Percentiles rank a stretch among this genome's conserved stretches.
Conservation (phyloP, 495 filamentous ascomycete species). For the Aspergillus funiculosus region DNA sequence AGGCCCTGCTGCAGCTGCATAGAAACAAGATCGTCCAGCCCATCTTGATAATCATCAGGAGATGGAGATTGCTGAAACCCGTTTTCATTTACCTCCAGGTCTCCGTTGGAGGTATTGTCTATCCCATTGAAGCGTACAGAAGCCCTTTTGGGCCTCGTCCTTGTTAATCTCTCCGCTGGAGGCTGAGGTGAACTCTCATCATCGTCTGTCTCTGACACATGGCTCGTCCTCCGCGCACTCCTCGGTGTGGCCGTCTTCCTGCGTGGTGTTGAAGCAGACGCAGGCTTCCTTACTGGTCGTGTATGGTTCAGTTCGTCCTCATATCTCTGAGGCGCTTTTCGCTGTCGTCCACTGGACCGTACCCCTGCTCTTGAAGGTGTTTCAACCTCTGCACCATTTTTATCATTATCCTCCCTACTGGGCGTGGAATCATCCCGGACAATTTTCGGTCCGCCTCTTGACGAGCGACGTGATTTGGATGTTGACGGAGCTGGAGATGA, state of each 20-base stretch:
- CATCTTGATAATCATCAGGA: slow-evolving; percentile 32
- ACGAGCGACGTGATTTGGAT: slow-evolving; percentile 26
- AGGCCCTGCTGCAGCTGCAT: slow-evolving; percentile 41
- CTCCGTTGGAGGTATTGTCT: slow-evolving; percentile 13
- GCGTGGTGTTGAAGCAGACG: slow-evolving; percentile 20
- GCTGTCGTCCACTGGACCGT: slow-evolving; percentile 37
- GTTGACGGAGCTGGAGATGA: slow-evolving; percentile 7
- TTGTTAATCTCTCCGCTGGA: slow-evolving; percentile 15
- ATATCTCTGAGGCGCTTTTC: slow-evolving; percentile 36
- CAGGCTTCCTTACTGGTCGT: slow-evolving; percentile 21
- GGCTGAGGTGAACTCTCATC: slow-evolving; percentile 18
- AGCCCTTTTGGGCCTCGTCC: slow-evolving; percentile 27
- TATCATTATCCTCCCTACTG: slow-evolving; percentile 3
- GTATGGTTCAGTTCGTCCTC: slow-evolving; percentile 27
- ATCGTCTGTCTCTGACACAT: slow-evolving; percentile 13
- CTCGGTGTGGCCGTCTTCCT: slow-evolving; percentile 21
- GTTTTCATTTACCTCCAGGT: slow-evolving; percentile 8
- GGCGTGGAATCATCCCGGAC: not conserved
- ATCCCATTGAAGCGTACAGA: slow-evolving; percentile 20
- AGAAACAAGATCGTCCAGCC: slow-evolving; percentile 38
- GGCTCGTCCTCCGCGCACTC: slow-evolving; percentile 22
- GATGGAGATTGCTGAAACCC: slow-evolving; percentile 21
- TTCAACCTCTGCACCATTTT: slow-evolving; percentile 14
- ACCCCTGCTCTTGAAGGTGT: slow-evolving; percentile 27
- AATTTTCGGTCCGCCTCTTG: slow-evolving; percentile 11